Percentiles rank a stretch among this genome's conserved stretches.
Conservation (phyloP, 345 rosid genomes). For the Gynandropsis gynandra region DNA sequence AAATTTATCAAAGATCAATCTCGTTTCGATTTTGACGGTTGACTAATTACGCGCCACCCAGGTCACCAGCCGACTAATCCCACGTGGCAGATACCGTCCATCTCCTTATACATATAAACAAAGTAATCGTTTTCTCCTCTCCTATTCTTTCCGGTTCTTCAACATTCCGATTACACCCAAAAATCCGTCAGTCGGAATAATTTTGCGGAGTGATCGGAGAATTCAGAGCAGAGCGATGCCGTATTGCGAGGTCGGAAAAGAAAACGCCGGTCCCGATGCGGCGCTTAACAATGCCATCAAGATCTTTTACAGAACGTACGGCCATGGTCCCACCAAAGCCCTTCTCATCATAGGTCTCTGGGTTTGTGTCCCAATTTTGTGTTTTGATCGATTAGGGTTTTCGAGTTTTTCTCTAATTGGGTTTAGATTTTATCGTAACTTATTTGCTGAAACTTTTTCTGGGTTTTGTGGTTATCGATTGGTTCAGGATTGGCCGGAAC, state of each 20-base stretch:
- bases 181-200: no score
- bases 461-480: slow-evolving; percentile 3
- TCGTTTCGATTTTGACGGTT: no score
- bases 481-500: slow-evolving; percentile 87
- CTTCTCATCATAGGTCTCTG: slow-evolving; percentile 71
- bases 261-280: slow-evolving; percentile 23
- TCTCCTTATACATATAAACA: not conserved
- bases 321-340: slow-evolving; percentile 67
- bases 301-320: slow-evolving; percentile 78
- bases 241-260: slow-evolving; percentile 41
- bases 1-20: no score
- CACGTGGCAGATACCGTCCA: slow-evolving; percentile 29
- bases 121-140: not conserved
- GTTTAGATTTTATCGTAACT: not conserved
- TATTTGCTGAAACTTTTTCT: not conserved
- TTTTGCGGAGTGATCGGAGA: not conserved
- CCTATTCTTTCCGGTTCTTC: not conserved
- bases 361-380: not conserved
- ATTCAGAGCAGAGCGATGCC: slow-evolving; percentile 44
- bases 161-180: no score
- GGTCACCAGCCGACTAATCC: slow-evolving; percentile 24
- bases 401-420: not conserved
- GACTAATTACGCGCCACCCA: slow-evolving; percentile 9
- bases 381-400: not conserved
- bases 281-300: slow-evolving; percentile 37